A percentile compares a stretch with the other conserved stretches of the same genome.
Evolutionary conservation across 1,139 yeast genomes (phyloP).

Genomic region (Sugiyamaella paludigena): DNA sequence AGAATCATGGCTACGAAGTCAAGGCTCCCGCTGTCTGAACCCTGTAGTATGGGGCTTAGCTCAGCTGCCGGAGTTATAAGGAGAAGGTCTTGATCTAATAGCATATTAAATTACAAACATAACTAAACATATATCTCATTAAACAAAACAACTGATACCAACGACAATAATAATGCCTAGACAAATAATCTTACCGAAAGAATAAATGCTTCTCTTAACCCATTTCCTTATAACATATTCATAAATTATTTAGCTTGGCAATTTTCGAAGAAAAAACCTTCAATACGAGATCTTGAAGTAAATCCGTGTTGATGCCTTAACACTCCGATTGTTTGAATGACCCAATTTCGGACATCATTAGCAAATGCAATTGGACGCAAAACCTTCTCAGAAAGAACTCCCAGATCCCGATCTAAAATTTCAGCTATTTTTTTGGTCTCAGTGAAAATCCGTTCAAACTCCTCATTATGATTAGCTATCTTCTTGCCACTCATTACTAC

Average conservation of each 20-base stretch:
- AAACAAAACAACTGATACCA: too few relatives aligned
- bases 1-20: too few relatives aligned
- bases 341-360: slow-evolving; percentile 27
- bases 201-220: not conserved
- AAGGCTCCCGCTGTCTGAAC: too few relatives aligned
- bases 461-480: slow-evolving; percentile 2
- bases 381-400: slow-evolving; percentile 17
- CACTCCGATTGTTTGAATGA: slow-evolving; percentile 30
- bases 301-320: slow-evolving; percentile 27
- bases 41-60: too few relatives aligned
- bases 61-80: too few relatives aligned
- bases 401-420: slow-evolving; percentile 22
- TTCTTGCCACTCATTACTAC: slow-evolving; percentile 6
- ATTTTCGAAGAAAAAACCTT: slow-evolving; percentile 11
- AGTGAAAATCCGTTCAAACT: slow-evolving; percentile 6
- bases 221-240: not conserved
- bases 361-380: slow-evolving; percentile 23
- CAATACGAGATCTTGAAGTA: slow-evolving; percentile 27
- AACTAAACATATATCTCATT: too few relatives aligned
- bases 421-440: slow-evolving; percentile 20
- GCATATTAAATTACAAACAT: too few relatives aligned
- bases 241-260: not conserved
- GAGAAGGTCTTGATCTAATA: too few relatives aligned
- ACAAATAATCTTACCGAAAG: not conserved
- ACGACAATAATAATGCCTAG: not conserved